Conservation (phyloP, 2,329 filamentous ascomycete species). For the Ascochyta pisi region DNA sequence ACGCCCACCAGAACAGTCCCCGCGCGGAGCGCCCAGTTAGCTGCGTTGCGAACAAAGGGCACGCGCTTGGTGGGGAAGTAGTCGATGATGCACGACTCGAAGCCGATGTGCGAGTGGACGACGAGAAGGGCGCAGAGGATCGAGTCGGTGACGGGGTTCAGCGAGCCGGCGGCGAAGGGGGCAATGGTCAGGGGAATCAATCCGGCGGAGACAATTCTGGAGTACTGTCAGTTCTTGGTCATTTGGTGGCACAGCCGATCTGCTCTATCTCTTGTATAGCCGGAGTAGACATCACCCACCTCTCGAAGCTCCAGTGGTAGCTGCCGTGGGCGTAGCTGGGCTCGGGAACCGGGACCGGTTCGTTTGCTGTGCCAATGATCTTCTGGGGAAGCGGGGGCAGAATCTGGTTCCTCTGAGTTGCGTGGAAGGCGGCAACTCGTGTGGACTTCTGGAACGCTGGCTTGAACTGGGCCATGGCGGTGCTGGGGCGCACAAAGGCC, state of each 20-base stretch:
- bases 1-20: conserved; percentile 82
- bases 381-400: conserved; percentile 86
- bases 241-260: no score
- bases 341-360: conserved; percentile 76
- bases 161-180: conserved; percentile 88
- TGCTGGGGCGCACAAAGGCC: conserved; percentile 48
- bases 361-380: conserved; percentile 76
- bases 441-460: conserved; percentile 51
- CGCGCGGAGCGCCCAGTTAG: conserved; percentile 79
- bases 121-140: conserved; percentile 82
- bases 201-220: conserved; percentile 75
- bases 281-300: conserved; percentile 50
- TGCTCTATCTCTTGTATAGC: neutral
- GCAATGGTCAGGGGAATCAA: conserved; percentile 87
- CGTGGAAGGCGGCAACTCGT: conserved; percentile 83
- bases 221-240: neutral
- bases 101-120: conserved; percentile 94
- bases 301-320: conserved; percentile 98
- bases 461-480: conserved; percentile 46
- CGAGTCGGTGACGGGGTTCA: conserved; percentile 89
- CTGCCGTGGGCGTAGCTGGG: conserved; percentile 82
- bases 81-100: conserved; percentile 87
- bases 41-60: conserved; percentile 70
- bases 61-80: conserved; percentile 80
- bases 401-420: conserved; percentile 75